Percentiles rank a stretch among this genome's conserved stretches.
These are phyloP conservation scores for Retiboletus flavoniger DNA, from an alignment of 1,284 basidiomycete genomes.

Conservation along the genomic window DNA sequence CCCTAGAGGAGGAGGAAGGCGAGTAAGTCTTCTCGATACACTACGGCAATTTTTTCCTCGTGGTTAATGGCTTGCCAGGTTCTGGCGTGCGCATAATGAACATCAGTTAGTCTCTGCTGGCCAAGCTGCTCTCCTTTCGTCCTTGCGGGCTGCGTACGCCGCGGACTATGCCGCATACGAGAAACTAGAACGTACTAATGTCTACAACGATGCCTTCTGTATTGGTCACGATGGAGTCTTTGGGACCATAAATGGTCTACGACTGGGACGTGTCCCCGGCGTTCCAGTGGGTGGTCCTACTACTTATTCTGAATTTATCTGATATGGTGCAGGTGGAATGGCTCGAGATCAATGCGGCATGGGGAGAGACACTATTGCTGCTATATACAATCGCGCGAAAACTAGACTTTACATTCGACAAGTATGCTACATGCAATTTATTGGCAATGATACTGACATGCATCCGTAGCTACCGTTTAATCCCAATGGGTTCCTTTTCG, in stretches of 20 bases:
- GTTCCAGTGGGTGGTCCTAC: constrained; percentile 53
- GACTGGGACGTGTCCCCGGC: constrained; percentile 83
- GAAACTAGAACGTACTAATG: constrained; percentile 90
- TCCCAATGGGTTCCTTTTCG: constrained; percentile 93
- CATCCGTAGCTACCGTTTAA: constrained; percentile 70
- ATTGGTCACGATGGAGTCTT: constrained; percentile 94
- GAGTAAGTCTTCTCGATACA: constrained; percentile 53
- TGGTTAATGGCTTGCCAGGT: constrained; percentile 48
- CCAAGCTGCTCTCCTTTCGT: constrained; percentile 67
- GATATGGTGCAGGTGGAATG: constrained; percentile 75
- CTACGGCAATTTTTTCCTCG: background rate
- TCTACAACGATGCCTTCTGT: constrained; percentile 98
- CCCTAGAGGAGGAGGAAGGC: constrained; percentile 72
- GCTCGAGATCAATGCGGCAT: constrained; percentile 98
- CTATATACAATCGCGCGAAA: constrained; percentile 89
- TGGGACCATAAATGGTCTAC: constrained; percentile 95
- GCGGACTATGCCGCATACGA: constrained; percentile 75
- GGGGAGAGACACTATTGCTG: constrained; percentile 93
- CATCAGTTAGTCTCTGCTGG: constrained; percentile 65
- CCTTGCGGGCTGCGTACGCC: constrained; percentile 73
- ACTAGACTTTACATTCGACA: constrained; percentile 83
- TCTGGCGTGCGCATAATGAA: constrained; percentile 79
- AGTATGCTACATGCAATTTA: constrained; percentile 44
- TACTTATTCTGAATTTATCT: constrained; percentile 6
- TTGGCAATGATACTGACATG: constrained; percentile 13